Evolutionary conservation across 2,329 filamentous ascomycete species (phyloP), one percentile per base, ranked within the genome.

Genomic region (Trichoderma koningii): DNA sequence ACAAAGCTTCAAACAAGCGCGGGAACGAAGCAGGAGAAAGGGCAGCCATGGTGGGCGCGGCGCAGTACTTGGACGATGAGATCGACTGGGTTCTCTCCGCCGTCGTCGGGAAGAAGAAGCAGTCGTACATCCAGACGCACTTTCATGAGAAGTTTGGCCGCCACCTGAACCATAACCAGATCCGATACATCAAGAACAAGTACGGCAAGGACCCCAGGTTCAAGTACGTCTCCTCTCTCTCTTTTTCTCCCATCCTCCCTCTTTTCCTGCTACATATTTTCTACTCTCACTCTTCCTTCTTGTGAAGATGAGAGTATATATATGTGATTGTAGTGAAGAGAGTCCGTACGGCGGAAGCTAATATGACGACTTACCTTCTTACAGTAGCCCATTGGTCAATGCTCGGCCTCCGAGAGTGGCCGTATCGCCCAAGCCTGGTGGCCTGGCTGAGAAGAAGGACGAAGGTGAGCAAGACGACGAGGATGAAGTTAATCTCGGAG

Each of bases 141-240:
- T 79, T 76, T 48, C 48, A 69, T 14, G 51, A 67, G 7, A 63
- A 57, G 6, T 79, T 77, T 57, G 68, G 67, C 34, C 74, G 74
- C 21, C 14, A 48, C 0, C 68, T 78, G 55, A 73, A 73, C 2
- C 66, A 71, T 1, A 77, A 75, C 52, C 76, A 79, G 66, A 71
- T 80, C 10, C 74, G 76, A 10, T 80, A 80, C 60, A 66, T 79
- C 9, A 77, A 76, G 66, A 76, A 75, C 67, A 78, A 79, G 66
- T 80, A 80, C 50, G 77, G 78, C 0, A 74, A 72, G 44, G 77
- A 79, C 44, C 76, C 78, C 0, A 71, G 73, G 7, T 79, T 75
- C 63, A 74, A 75, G 78, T 79, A 72, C 64, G 77, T 9, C 1
- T 21, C 21, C 12, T 10, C 26, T 15, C 26, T 7, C 17, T 28